phyloP scores from a whole-genome alignment of 163 green algal species.

The Prototheca cutis region DNA sequence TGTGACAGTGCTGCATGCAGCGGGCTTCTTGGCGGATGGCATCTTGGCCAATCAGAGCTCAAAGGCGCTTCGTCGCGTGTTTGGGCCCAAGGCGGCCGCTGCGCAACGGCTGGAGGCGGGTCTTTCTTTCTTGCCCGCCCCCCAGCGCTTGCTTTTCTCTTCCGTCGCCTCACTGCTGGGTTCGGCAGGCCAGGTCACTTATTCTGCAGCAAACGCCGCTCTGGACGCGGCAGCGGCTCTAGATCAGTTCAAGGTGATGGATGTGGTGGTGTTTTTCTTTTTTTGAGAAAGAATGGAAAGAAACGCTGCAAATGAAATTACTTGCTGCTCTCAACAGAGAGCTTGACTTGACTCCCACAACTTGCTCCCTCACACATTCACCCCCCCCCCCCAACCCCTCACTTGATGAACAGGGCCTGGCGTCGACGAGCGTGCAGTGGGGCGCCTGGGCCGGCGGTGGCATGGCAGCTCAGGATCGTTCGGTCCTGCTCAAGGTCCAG shows the following conservation, averaged over 20 bases:
- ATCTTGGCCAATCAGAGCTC: constrained; percentile 42
- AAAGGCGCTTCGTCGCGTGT: constrained; percentile 16
- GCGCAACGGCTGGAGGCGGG: background rate
- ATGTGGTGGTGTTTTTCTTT: background rate
- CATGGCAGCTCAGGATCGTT: constrained; percentile 56
- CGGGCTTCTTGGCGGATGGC: constrained; percentile 13
- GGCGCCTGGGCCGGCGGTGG: constrained; percentile 67
- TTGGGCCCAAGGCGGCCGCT: constrained; percentile 33
- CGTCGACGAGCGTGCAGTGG: constrained; percentile 60
- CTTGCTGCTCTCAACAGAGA: too few species aligned
- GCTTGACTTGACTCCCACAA: too few species aligned
- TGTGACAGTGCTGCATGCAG: constrained; percentile 8
- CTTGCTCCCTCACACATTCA: background rate
- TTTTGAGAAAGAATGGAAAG: too few species aligned
- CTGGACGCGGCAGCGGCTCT: constrained; percentile 42
- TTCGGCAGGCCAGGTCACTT: constrained; percentile 74
- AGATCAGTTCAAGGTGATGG: background rate
- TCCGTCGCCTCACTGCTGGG: constrained; percentile 68
- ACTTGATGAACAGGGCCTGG: constrained; percentile 32
- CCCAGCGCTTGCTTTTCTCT: constrained; percentile 48
- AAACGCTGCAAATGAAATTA: too few species aligned
- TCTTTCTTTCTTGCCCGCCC: constrained; percentile 2
- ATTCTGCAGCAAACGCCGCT: constrained; percentile 65
- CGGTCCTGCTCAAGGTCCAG: constrained; percentile 42
- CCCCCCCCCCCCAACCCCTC: background rate